These are phyloP conservation scores for Lenzites betulinus DNA, from an alignment of 768 basidiomycete species.

Conservation along the genomic window DNA sequence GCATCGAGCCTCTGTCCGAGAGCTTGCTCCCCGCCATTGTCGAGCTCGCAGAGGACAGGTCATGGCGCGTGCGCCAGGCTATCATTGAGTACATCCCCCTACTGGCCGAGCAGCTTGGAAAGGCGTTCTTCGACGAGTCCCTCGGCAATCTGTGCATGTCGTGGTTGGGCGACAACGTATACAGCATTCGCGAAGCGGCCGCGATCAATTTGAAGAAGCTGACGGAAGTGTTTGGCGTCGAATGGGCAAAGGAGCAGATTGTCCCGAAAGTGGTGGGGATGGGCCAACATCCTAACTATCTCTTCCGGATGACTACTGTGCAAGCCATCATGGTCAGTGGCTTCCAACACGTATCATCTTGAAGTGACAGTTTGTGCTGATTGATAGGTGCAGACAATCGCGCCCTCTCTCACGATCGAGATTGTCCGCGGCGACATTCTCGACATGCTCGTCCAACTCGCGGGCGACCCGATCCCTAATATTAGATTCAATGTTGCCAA, in stretches of 20 bases:
- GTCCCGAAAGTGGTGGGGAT: slow-evolving; percentile 97
- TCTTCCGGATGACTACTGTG: slow-evolving; percentile 98
- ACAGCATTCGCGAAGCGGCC: slow-evolving; percentile 97
- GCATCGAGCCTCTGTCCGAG: slow-evolving; percentile 91
- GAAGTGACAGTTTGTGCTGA: slow-evolving; percentile 6
- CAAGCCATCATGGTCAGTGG: slow-evolving; percentile 90
- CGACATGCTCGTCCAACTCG: slow-evolving; percentile 77
- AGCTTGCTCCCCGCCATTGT: slow-evolving; percentile 97
- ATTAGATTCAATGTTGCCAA: slow-evolving; percentile 99
- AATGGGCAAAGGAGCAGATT: slow-evolving; percentile 93
- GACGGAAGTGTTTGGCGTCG: slow-evolving; percentile 97
- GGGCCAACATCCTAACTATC: slow-evolving; percentile 95
- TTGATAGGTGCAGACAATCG: slow-evolving; percentile 71
- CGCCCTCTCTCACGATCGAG: slow-evolving; percentile 82
- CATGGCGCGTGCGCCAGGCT: slow-evolving; percentile 98
- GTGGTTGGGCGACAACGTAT: slow-evolving; percentile 98
- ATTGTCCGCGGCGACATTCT: slow-evolving; percentile 86
- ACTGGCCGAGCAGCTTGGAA: slow-evolving; percentile 95
- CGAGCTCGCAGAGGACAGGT: slow-evolving; percentile 98
- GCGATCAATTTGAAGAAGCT: slow-evolving; percentile 95
- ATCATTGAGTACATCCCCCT: slow-evolving; percentile 99
- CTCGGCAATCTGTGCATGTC: slow-evolving; percentile 97
- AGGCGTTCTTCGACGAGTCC: slow-evolving; percentile 96
- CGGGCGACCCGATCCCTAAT: slow-evolving; percentile 93
- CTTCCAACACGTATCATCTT: slow-evolving; percentile 5